phyloP scores from a whole-genome alignment of 805 yeast genomes.

The Suhomyces canberraensis region DNA sequence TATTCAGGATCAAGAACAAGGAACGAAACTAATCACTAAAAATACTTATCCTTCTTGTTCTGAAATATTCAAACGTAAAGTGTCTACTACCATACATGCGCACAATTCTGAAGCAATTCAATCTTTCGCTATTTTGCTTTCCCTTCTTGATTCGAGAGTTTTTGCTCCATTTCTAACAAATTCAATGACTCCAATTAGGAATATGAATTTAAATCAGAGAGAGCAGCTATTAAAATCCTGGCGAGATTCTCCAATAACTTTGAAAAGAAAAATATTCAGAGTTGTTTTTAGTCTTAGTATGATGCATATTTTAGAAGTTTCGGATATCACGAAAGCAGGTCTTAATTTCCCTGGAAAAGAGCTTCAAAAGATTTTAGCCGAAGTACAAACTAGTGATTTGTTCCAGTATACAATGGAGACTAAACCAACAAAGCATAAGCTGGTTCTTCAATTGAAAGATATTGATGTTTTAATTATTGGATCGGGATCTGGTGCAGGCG shows the following conservation, averaged over 20 bases:
- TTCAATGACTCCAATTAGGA: conserved; percentile 29
- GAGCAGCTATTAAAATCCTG: conserved; percentile 32
- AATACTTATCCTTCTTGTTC: no score
- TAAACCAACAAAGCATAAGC: conserved; percentile 23
- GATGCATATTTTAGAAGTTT: conserved; percentile 22
- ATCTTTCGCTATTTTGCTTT: conserved; percentile 19
- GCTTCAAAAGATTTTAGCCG: conserved; percentile 24
- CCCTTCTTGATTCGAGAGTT: conserved; percentile 26
- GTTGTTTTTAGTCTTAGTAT: conserved; percentile 24
- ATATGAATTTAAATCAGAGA: conserved; percentile 35
- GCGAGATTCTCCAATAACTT: conserved; percentile 38
- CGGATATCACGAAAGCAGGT: conserved; percentile 28
- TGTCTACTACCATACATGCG: no score
- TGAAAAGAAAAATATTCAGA: conserved; percentile 32
- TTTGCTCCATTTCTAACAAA: conserved; percentile 30
- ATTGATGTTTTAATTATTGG: conserved; percentile 21
- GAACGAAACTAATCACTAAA: no score
- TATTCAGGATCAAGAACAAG: no score
- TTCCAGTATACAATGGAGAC: conserved; percentile 29
- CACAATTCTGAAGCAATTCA: not conserved
- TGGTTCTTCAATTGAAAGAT: conserved; percentile 29
- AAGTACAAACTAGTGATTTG: conserved; percentile 22
- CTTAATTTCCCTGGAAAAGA: conserved; percentile 38
- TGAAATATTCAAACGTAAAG: no score
- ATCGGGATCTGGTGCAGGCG: conserved; percentile 22